Base-by-base conservation (phyloP, 2,329 filamentous ascomycete genomes). In the Didymella exigua region DNA sequence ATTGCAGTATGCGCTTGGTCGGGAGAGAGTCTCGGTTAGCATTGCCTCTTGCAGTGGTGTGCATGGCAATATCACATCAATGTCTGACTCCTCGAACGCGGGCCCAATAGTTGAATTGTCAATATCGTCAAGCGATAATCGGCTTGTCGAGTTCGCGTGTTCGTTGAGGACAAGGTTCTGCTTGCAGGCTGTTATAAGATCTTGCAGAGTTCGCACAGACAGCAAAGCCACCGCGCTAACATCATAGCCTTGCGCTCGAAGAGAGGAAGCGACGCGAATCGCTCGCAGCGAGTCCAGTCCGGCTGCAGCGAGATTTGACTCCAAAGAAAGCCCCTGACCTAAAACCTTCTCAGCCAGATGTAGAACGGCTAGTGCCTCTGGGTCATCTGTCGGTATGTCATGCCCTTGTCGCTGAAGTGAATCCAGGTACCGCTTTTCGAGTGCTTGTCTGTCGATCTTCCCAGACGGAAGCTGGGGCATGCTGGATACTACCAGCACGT, bases 381-480 rank as follows among this genome's bases (percentile, higher is more conserved):
- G 29, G 23, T 63, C 58, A 61, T 60, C 27, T 21, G 51, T 21
- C 5, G 21, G 67, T 61, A 16, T 63, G 41, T 13, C 54, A n/a
- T 9, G 52, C 13, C 36, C 26, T 9, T 62, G 60, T 56, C 70
- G 61, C 23, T 50, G 34, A 16, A 50, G 37, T 13, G 46, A 55
- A 27, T 72, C 65, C n/a, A 70, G 62, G 62, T 88, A 90, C 7
- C 84, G 77, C 1, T 77, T 69, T 61, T 86, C 80, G 7, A 96
- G 76, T 11, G 73, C 75, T 63, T 86, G 88, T 46, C 86, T 86
- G 66, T 96, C 89, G 13, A 93, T 82, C 68, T 97, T 97, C 0
- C 93, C 93, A 0, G 91, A 96, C 2, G 91, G 81, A 18, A 96
- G 77, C 47, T 88, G 86, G 0, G 91, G 91, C 51, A 96, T 87